phyloP scores from a whole-genome alignment of 257 asterid genomes.

The Nicotiana noctiflora region DNA sequence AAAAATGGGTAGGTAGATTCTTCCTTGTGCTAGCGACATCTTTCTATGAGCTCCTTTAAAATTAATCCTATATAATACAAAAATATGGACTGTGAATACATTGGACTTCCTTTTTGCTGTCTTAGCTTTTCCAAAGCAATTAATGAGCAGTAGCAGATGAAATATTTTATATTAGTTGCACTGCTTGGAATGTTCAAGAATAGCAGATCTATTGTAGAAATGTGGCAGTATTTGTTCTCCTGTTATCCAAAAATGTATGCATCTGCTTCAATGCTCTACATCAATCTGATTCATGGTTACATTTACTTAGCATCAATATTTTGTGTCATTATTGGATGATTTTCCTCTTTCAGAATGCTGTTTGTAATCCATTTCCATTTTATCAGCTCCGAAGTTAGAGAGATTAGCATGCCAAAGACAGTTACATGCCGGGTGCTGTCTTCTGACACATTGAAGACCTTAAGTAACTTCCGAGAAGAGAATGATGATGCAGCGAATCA shows the following conservation, averaged over 20 bases:
- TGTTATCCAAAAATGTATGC: not conserved
- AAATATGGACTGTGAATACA: too few relatives aligned
- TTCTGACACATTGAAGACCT: constrained; percentile 44
- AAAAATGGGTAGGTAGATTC: constrained; percentile 40
- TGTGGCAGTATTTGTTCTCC: not conserved
- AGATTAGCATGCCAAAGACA: constrained; percentile 53
- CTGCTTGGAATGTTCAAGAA: not conserved
- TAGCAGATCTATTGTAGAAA: not conserved
- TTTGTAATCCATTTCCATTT: not conserved
- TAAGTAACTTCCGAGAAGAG: constrained; percentile 41
- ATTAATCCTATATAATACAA: not conserved
- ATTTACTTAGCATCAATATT: not conserved
- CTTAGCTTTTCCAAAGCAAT: not conserved
- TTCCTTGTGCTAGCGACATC: not conserved
- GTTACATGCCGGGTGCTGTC: constrained; percentile 75
- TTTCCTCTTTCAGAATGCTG: not conserved
- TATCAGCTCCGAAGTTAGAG: constrained; percentile 36
- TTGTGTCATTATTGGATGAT: not conserved
- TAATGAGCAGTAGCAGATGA: not conserved
- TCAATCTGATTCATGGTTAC: not conserved
- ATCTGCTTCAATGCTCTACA: not conserved
- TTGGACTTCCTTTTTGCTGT: not conserved
- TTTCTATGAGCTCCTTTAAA: not conserved
- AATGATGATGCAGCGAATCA: constrained; percentile 26
- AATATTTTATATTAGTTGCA: not conserved